Percentiles rank a stretch among this genome's conserved stretches.
Conservation (phyloP, 106 monocot species). For the Apostasia ramifera region DNA sequence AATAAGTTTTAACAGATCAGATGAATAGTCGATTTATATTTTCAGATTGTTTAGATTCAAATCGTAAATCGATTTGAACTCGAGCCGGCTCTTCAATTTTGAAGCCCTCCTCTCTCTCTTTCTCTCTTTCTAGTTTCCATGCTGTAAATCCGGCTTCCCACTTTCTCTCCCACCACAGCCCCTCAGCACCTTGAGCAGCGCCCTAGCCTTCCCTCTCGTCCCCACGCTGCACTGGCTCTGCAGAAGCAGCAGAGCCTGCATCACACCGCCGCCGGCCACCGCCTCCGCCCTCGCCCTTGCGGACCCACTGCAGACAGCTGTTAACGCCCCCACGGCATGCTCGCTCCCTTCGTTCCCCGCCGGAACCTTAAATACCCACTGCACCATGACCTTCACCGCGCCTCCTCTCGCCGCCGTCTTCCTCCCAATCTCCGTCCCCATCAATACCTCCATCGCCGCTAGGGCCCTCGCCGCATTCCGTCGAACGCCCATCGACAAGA, state of each 20-base stretch:
- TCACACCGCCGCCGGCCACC: conserved; percentile 5
- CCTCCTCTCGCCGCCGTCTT: conserved; percentile 16
- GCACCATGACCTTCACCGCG: conserved; percentile 40
- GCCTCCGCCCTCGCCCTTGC: conserved; percentile 17
- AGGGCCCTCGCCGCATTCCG: conserved; percentile 29
- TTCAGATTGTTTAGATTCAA: too few relatives aligned
- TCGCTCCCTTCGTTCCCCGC: conserved; percentile 50
- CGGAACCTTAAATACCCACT: conserved; percentile 55
- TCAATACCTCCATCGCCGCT: conserved; percentile 47
- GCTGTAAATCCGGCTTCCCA: background rate
- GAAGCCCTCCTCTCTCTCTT: too few relatives aligned
- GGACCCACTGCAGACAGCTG: conserved; percentile 33
- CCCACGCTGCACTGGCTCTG: conserved; percentile 9
- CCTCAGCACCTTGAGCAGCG: conserved; percentile 9
- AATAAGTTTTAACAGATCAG: too few relatives aligned
- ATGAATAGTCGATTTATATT: too few relatives aligned
- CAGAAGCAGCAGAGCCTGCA: conserved; percentile 7
- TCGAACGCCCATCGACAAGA: conserved; percentile 13
- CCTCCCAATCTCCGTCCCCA: conserved; percentile 31
- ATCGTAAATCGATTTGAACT: too few relatives aligned
- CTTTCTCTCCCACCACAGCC: background rate
- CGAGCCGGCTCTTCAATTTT: too few relatives aligned
- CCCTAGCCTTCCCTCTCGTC: conserved; percentile 1
- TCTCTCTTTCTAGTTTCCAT: too few relatives aligned
- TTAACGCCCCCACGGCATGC: conserved; percentile 58